Percentiles rank a stretch among this genome's conserved stretches.
Evolutionary conservation across 352 stramenopile genomes (phyloP).

Genomic region (Pythium coloratum): DNA sequence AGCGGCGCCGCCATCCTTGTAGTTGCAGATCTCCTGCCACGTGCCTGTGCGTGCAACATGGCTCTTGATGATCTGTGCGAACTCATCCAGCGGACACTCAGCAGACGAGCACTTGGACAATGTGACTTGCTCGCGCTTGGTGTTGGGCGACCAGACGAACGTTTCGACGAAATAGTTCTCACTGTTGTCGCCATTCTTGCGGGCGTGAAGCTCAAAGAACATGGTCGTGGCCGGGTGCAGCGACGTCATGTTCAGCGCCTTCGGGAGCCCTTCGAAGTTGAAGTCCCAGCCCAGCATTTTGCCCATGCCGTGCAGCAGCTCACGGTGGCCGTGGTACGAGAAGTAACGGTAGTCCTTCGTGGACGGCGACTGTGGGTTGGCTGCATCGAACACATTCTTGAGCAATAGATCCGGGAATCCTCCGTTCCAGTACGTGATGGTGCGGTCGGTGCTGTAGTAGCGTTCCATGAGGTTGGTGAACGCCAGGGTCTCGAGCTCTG

Average conservation of each 20-base stretch:
- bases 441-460: constrained; percentile 78
- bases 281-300: constrained; percentile 84
- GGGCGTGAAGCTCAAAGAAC: constrained; percentile 77
- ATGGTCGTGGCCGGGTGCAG: constrained; percentile 76
- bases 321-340: constrained; percentile 82
- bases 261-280: constrained; percentile 62
- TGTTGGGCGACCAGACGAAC: constrained; percentile 76
- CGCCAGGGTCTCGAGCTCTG: constrained; percentile 61
- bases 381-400: constrained; percentile 53
- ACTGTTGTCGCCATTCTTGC: constrained; percentile 20
- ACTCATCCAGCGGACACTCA: constrained; percentile 76
- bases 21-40: constrained; percentile 84
- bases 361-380: constrained; percentile 50
- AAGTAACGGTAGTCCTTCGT: constrained; percentile 65
- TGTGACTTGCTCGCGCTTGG: constrained; percentile 62
- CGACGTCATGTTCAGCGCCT: constrained; percentile 62
- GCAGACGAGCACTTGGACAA: constrained; percentile 74
- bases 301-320: constrained; percentile 71
- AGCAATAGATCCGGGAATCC: constrained; percentile 72
- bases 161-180: constrained; percentile 71
- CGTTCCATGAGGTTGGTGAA: constrained; percentile 87
- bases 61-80: constrained; percentile 65
- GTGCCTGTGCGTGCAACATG: constrained; percentile 71
- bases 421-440: constrained; percentile 84
- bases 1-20: constrained; percentile 32